Percentiles rank a stretch among this genome's conserved stretches.
Conservation (phyloP, 208 protist genomes). For the Blechomonas ayalai region DNA sequence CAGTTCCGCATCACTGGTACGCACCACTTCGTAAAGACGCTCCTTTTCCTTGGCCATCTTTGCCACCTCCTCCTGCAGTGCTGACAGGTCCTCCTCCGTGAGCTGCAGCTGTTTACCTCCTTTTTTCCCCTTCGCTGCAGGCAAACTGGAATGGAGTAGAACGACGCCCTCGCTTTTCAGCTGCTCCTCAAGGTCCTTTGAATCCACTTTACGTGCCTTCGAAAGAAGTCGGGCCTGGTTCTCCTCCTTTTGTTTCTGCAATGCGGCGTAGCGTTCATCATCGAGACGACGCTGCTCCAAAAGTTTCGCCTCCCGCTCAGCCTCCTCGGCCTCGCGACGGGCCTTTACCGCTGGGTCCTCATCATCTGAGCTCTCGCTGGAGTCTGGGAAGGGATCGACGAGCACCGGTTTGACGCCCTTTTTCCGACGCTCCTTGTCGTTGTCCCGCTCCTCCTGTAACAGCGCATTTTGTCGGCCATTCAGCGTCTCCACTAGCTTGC, state of each 20-base stretch:
- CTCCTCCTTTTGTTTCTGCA: slow-evolving; percentile 47
- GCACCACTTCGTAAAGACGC: slow-evolving; percentile 51
- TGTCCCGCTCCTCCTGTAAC: slow-evolving; percentile 54
- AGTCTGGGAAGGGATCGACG: slow-evolving; percentile 14
- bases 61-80: slow-evolving; percentile 50
- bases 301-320: slow-evolving; percentile 28
- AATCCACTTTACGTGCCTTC: slow-evolving; percentile 57
- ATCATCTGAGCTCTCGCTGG: slow-evolving; percentile 31
- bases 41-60: slow-evolving; percentile 53
- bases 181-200: slow-evolving; percentile 37
- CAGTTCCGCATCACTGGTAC: slow-evolving; percentile 58
- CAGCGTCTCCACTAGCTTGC: slow-evolving; percentile 30
- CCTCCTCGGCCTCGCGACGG: slow-evolving; percentile 14
- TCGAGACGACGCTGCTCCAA: slow-evolving; percentile 31
- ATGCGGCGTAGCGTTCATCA: slow-evolving; percentile 33
- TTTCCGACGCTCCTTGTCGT: slow-evolving; percentile 48
- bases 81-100: slow-evolving; percentile 29
- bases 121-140: slow-evolving; percentile 34
- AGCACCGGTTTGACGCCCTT: slow-evolving; percentile 12
- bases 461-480: slow-evolving; percentile 42
- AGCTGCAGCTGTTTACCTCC: slow-evolving; percentile 27
- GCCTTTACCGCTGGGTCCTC: slow-evolving; percentile 15
- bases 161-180: slow-evolving; percentile 45
- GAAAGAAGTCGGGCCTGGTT: slow-evolving; percentile 46
- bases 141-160: slow-evolving; percentile 38